A percentile compares a stretch with the other conserved stretches of the same genome.
These are phyloP conservation scores for Cadophora sp. DNA, from an alignment of 2,329 filamentous ascomycete genomes.

Conservation along the genomic window DNA sequence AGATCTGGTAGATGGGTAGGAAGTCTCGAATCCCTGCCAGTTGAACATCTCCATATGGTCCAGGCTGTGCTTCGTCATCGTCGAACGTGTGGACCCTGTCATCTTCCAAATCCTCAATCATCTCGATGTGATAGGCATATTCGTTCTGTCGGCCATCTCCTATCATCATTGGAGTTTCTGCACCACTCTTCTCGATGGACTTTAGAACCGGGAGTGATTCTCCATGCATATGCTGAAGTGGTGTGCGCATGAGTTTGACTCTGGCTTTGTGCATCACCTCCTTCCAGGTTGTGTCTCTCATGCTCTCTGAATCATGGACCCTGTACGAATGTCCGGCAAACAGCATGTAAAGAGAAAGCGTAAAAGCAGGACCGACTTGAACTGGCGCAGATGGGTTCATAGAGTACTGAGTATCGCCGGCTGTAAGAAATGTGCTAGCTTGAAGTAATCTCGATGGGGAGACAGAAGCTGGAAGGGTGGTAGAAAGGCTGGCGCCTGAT, in stretches of 20 bases:
- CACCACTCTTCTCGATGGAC: constrained; percentile 44
- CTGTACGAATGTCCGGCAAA: constrained; percentile 78
- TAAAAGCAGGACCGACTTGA: constrained; percentile 88
- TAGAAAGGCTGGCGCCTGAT: constrained; percentile 86
- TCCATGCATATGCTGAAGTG: constrained; percentile 29
- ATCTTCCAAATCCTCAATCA: constrained; percentile 76
- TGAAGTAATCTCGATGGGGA: constrained; percentile 91
- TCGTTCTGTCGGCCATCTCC: constrained; percentile 50
- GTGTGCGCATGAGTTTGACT: constrained; percentile 66
- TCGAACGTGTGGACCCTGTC: constrained; percentile 72
- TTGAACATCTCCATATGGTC: constrained; percentile 64
- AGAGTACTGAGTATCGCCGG: constrained; percentile 84
- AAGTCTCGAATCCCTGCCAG: constrained; percentile 70
- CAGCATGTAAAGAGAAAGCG: constrained; percentile 91
- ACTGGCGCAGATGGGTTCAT: constrained; percentile 67
- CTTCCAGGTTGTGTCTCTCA: constrained; percentile 76
- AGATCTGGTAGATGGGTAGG: constrained; percentile 74
- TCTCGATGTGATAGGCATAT: constrained; percentile 72
- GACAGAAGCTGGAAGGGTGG: constrained; percentile 78
- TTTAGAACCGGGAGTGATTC: constrained; percentile 17
- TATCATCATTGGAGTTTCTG: constrained; percentile 27
- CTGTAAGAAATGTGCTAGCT: constrained; percentile 87
- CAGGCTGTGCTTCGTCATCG: constrained; percentile 58
- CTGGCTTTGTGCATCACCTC: constrained; percentile 94
- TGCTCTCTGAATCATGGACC: constrained; percentile 44